Conservation (phyloP, 2,329 filamentous ascomycete genomes). For the Tolypocladium ovalisporum region DNA sequence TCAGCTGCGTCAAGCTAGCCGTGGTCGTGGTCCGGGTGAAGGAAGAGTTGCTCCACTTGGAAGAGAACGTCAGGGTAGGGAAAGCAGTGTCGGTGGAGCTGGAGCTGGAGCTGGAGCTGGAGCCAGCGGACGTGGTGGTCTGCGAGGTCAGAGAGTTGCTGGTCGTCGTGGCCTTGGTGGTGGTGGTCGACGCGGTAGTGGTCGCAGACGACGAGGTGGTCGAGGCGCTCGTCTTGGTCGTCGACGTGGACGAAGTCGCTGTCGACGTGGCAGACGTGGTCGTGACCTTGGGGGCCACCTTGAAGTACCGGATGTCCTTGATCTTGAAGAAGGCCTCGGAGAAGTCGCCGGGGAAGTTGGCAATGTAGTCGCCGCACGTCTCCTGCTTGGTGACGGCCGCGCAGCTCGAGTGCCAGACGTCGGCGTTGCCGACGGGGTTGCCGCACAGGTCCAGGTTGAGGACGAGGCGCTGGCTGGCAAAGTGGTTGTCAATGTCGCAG, state of each 20-base stretch:
- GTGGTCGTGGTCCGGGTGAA: not conserved
- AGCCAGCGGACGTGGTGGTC: slow-evolving; percentile 1
- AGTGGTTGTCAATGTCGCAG: slow-evolving; percentile 55
- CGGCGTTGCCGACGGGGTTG: slow-evolving; percentile 44
- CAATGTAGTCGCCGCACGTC: slow-evolving; percentile 26
- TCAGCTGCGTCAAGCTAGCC: slow-evolving; percentile 3
- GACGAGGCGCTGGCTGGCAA: slow-evolving; percentile 59
- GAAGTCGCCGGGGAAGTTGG: slow-evolving; percentile 22
- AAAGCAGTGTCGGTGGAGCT: not conserved
- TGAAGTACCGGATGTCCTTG: slow-evolving; percentile 25
- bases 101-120: not conserved
- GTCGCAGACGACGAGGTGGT: not conserved
- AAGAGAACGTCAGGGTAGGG: not conserved
- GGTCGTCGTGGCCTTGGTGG: slow-evolving; percentile 3
- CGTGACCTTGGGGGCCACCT: slow-evolving; percentile 5
- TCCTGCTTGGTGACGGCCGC: slow-evolving; percentile 9
- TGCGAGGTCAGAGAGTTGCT: not conserved
- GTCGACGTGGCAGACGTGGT: slow-evolving; percentile 2
- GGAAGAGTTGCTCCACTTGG: not conserved
- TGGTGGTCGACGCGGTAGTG: not conserved
- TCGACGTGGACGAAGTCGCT: not conserved
- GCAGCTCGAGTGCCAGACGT: slow-evolving; percentile 17
- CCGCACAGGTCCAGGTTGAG: slow-evolving; percentile 70
- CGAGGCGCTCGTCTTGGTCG: not conserved
- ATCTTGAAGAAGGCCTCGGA: slow-evolving; percentile 34